Evolutionary conservation across 2,329 filamentous ascomycete genomes (phyloP), one percentile per base, ranked within the genome.

Genomic region (Aulographum hederae): DNA sequence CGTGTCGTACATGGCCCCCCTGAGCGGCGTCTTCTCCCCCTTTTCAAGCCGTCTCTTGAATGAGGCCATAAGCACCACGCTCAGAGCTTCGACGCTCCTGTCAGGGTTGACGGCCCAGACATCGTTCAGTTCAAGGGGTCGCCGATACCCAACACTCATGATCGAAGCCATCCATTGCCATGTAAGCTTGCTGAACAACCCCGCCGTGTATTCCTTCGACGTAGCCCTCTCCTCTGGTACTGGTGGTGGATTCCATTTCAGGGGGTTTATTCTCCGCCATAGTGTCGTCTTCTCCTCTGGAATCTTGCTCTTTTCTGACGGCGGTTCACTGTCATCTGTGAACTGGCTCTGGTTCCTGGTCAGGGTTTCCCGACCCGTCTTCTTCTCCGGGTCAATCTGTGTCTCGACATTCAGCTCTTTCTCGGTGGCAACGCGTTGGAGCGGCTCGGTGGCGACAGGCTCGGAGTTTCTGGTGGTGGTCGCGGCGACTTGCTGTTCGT

Each of bases 161-260:
- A 95, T 48, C 2, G 81, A 75, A 1, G 73, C 72, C 65, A 94
- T 86, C 86, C 86, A 95, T 50, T 82, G 71, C 47, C 93, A 95
- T 3, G 76, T 77, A 15, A 92, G 50, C 34, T 63, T 50, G 54
- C 80, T 92, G 39, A 89, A 66, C 45, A 84, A 75, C 2, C 67
- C 58, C 4, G 85, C 85, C 3, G 58, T 63, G 47, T 81, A 63
- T 54, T 94, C 85, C 38, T 67, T 68, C 4, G 71, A 84, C 1
- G 62, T 52, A 6, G 45, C 45, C 18, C 68, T 54, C 41, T 65
- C 54, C 17, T 62, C 48, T 2, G 70, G 69, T 2, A 73, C 50
- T 2, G 67, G 64, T n/a, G 69, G 69, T 25, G 54, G 54, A 13
- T 61, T 61, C 37, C 55, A 52, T 46, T 59, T 62, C 32, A 65